Percentiles rank a stretch among this genome's conserved stretches.
phyloP scores from a whole-genome alignment of 192 early-diverging fungal genomes.

The Podila verticillata region DNA sequence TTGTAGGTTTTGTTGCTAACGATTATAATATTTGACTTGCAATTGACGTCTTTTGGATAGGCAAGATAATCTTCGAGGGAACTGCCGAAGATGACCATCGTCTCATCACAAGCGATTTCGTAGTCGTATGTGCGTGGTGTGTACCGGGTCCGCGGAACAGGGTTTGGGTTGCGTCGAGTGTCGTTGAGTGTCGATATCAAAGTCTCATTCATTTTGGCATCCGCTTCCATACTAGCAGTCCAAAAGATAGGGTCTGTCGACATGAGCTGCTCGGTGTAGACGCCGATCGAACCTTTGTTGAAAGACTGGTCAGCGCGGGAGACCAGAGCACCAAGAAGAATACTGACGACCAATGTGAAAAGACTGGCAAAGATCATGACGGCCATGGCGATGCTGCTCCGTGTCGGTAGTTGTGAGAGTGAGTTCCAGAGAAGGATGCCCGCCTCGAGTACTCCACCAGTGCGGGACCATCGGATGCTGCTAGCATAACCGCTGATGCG shows the following conservation, averaged over 20 bases:
- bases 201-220: not conserved
- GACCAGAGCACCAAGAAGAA: not conserved
- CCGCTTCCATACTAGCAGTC: not conserved
- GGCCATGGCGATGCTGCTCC: conserved; percentile 10
- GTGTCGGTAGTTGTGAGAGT: not conserved
- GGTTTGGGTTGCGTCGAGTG: not conserved
- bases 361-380: not conserved
- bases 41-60: not conserved
- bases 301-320: not conserved
- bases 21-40: too few relatives aligned
- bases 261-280: not conserved
- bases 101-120: not conserved
- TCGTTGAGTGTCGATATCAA: not conserved
- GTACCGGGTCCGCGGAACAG: not conserved
- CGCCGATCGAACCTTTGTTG: not conserved
- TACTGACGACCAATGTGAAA: not conserved
- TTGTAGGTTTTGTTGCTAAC: too few relatives aligned
- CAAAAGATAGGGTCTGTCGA: not conserved
- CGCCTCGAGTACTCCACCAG: conserved; percentile 4
- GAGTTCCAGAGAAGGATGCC: conserved; percentile 6
- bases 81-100: not conserved
- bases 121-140: not conserved
- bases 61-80: not conserved
- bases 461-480: conserved; percentile 20
- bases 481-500: not conserved